Evolutionary conservation across 495 filamentous ascomycete species (phyloP).

Genomic region (Chaetomium tenue): DNA sequence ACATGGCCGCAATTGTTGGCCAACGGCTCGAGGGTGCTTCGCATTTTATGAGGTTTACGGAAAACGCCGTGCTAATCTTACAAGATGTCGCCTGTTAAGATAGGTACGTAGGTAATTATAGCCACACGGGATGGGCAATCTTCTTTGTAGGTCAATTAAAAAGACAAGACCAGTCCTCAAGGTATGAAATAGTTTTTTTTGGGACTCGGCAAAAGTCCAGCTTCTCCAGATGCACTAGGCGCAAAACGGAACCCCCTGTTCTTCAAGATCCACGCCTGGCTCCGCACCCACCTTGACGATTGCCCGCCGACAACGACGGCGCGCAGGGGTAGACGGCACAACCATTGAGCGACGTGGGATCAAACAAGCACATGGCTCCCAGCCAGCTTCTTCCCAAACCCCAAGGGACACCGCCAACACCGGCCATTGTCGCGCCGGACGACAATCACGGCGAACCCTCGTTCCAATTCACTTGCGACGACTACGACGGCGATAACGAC

Average conservation of each 20-base stretch:
- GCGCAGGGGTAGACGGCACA: conserved; percentile 9
- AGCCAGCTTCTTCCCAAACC: conserved; percentile 1
- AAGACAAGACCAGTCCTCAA: too few species aligned
- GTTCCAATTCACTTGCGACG: conserved; percentile 23
- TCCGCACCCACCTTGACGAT: conserved; percentile 18
- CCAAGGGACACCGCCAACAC: conserved; percentile 26
- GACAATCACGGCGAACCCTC: conserved; percentile 25
- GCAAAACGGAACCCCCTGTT: conserved; percentile 18
- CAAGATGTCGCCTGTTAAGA: too few species aligned
- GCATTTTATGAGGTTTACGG: too few species aligned
- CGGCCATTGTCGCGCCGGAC: conserved; percentile 32
- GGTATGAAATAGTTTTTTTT: too few species aligned
- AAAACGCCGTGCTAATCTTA: too few species aligned
- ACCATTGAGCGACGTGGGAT: not conserved
- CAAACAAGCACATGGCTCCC: conserved; percentile 19
- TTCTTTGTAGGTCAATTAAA: too few species aligned
- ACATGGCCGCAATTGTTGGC: not conserved
- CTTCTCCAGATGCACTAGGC: not conserved
- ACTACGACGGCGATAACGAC: conserved; percentile 27
- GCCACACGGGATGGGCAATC: too few species aligned
- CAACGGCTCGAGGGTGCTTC: not conserved
- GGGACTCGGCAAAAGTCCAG: too few species aligned
- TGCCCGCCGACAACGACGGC: conserved; percentile 12
- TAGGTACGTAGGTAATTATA: too few species aligned
- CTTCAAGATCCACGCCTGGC: conserved; percentile 9